Conservation (phyloP, 2,329 filamentous ascomycete genomes). For the Fusarium clavum region DNA sequence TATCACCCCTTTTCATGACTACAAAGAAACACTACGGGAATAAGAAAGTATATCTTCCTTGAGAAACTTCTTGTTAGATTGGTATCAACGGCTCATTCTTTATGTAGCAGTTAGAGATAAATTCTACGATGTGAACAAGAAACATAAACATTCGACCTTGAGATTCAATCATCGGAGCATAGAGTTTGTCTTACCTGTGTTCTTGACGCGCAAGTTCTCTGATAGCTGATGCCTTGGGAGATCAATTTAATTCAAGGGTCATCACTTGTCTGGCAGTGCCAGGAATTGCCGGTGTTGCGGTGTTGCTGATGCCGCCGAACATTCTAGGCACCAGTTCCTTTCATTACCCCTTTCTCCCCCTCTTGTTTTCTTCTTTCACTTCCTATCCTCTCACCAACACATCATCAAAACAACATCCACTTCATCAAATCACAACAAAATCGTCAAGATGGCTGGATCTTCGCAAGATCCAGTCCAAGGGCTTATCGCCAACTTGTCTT, state of each 20-base stretch:
- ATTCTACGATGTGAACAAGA: neutral
- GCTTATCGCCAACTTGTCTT: neutral
- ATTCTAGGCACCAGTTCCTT: neutral
- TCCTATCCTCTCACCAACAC: neutral
- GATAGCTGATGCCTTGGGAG: neutral
- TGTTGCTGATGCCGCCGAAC: neutral
- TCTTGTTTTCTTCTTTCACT: neutral
- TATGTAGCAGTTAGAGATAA: neutral
- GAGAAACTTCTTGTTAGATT: neutral
- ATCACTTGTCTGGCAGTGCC: neutral
- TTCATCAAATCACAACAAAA: neutral
- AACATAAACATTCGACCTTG: neutral
- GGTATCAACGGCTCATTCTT: neutral
- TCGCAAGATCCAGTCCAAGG: neutral
- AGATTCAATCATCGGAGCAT: neutral
- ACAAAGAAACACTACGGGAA: neutral
- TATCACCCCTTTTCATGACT: no score
- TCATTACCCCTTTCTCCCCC: neutral
- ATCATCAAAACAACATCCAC: neutral
- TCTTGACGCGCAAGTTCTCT: neutral
- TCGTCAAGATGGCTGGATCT: neutral
- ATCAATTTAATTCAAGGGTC: neutral
- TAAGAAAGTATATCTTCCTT: neutral
- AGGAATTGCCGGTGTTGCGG: neutral
- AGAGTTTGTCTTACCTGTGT: no score